These are phyloP conservation scores for Globisporangium emineosum DNA, from an alignment of 352 stramenopile genomes.

Conservation along the genomic window DNA sequence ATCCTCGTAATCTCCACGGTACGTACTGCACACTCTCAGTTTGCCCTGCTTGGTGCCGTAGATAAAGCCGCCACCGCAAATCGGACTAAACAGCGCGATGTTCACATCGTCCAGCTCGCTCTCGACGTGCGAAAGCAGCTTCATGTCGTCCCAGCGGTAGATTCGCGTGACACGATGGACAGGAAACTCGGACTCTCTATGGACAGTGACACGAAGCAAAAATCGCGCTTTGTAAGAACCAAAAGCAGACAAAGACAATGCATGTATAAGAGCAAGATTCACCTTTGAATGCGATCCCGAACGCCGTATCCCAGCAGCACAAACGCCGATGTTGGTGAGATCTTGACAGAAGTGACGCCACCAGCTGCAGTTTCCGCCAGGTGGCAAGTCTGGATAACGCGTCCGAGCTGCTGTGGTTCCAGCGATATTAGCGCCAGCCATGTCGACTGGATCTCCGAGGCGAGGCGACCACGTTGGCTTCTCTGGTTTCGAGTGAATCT, in stretches of 20 bases:
- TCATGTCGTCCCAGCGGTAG: slow-evolving; percentile 89
- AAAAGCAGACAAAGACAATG: not conserved
- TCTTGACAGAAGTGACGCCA: slow-evolving; percentile 88
- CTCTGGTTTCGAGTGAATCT: slow-evolving; percentile 75
- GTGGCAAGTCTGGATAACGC: slow-evolving; percentile 80
- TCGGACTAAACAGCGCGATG: slow-evolving; percentile 97
- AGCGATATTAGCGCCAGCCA: slow-evolving; percentile 84
- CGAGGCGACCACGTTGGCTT: slow-evolving; percentile 63
- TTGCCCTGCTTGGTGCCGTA: slow-evolving; percentile 98
- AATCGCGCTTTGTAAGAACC: slow-evolving; percentile 11
- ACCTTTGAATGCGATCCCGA: slow-evolving; percentile 82
- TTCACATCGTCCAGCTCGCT: slow-evolving; percentile 97
- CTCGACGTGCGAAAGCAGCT: slow-evolving; percentile 79
- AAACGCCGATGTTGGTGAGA: slow-evolving; percentile 84
- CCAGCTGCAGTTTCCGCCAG: slow-evolving; percentile 75
- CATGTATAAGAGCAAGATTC: slow-evolving; percentile 9
- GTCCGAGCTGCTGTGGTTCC: slow-evolving; percentile 69
- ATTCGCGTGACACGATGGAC: slow-evolving; percentile 85
- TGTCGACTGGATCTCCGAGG: slow-evolving; percentile 81
- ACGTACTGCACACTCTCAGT: slow-evolving; percentile 86
- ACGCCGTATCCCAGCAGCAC: slow-evolving; percentile 85
- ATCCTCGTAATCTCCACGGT: slow-evolving; percentile 70
- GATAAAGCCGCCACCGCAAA: slow-evolving; percentile 95
- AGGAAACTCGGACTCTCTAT: slow-evolving; percentile 75
- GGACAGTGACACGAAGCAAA: not conserved